Conservation (phyloP, 2,329 filamentous ascomycete species). For the Ophioceras dolichostomum region DNA sequence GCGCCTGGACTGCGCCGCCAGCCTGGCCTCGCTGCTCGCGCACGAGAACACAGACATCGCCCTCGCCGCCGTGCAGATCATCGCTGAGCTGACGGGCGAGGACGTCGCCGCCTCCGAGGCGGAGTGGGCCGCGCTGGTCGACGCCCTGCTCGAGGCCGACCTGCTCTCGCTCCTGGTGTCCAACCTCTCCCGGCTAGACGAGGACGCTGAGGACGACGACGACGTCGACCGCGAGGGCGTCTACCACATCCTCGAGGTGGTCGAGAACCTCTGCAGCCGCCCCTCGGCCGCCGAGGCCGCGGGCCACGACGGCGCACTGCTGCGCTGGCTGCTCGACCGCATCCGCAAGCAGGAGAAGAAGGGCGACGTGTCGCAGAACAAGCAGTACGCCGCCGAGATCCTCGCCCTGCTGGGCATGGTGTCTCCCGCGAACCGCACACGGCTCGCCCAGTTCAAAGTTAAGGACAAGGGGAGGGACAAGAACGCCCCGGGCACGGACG, state of each 20-base stretch:
- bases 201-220: conserved; percentile 47
- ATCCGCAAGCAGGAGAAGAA: conserved; percentile 53
- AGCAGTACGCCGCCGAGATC: conserved; percentile 88
- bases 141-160: conserved; percentile 54
- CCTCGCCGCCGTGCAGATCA: conserved; percentile 78
- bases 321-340: conserved; percentile 65
- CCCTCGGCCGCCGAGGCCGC: conserved; percentile 58
- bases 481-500: conserved; percentile 42
- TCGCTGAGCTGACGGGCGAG: conserved; percentile 86
- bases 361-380: conserved; percentile 64
- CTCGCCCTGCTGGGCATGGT: conserved; percentile 79
- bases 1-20: conserved; percentile 58
- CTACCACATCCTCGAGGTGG: conserved; percentile 69
- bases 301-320: conserved; percentile 51
- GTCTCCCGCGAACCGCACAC: conserved; percentile 50
- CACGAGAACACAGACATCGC: conserved; percentile 98
- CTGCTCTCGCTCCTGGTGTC: conserved; percentile 62
- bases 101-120: conserved; percentile 71
- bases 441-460: conserved; percentile 43
- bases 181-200: conserved; percentile 70
- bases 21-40: conserved; percentile 68
- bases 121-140: conserved; percentile 70
- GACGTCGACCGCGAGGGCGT: conserved; percentile 70
- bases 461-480: no score
- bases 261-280: conserved; percentile 78